phyloP scores from a whole-genome alignment of 2,329 filamentous ascomycete species.

The Pseudocercospora fuligena region DNA sequence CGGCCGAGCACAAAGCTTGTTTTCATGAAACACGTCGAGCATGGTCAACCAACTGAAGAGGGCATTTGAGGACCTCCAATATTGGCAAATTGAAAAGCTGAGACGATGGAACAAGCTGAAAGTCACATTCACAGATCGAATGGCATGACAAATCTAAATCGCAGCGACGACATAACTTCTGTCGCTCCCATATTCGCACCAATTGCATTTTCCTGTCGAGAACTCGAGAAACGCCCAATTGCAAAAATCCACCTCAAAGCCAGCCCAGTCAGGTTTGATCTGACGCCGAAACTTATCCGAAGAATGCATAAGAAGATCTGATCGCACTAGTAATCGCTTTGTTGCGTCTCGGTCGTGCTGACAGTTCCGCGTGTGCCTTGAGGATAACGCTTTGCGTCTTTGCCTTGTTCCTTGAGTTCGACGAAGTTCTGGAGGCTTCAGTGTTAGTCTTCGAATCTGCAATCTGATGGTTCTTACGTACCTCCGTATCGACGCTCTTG shows the following conservation, averaged over 20 bases:
- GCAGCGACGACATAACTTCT: neutral
- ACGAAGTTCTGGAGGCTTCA: neutral
- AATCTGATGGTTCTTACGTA: neutral
- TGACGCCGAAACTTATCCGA: neutral
- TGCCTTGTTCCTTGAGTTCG: constrained; percentile 6
- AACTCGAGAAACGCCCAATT: neutral
- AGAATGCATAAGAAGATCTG: neutral
- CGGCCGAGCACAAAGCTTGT: neutral
- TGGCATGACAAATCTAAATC: neutral
- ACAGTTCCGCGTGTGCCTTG: neutral
- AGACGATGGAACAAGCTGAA: too few relatives aligned
- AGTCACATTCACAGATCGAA: neutral
- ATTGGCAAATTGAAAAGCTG: too few relatives aligned
- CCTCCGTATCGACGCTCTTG: constrained; percentile 14
- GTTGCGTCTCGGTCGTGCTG: constrained; percentile 2
- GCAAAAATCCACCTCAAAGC: neutral
- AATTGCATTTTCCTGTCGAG: neutral
- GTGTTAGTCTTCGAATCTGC: neutral
- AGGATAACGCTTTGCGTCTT: neutral
- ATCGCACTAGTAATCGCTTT: neutral
- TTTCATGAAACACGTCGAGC: neutral
- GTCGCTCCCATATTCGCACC: neutral
- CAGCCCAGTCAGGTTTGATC: neutral
- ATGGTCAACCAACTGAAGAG: neutral
- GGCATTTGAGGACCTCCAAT: neutral